These are phyloP conservation scores for Penicillium sp. DNA, from an alignment of 2,329 filamentous ascomycete genomes.

Conservation along the genomic window DNA sequence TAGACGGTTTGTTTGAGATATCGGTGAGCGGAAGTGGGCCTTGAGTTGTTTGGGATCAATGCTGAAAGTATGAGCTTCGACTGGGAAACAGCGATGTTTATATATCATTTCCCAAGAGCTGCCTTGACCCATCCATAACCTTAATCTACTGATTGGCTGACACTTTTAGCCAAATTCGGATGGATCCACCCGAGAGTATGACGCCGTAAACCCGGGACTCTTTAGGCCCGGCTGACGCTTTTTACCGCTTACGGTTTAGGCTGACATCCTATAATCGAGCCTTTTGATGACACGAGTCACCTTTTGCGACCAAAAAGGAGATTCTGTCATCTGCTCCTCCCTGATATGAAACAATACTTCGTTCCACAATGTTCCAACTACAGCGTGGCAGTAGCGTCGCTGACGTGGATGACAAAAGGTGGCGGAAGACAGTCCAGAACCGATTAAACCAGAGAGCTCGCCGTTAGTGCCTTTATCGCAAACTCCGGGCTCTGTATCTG, in stretches of 20 bases:
- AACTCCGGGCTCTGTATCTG: too few relatives aligned
- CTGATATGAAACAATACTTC: not conserved
- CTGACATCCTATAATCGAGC: constrained; percentile 31
- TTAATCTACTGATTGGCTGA: not conserved
- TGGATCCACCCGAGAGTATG: not conserved
- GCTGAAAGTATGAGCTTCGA: not conserved
- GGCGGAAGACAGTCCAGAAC: constrained; percentile 15
- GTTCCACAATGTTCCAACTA: not conserved
- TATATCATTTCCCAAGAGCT: not conserved
- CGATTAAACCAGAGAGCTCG: constrained; percentile 12
- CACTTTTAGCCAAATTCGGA: not conserved
- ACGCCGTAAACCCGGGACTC: too few relatives aligned
- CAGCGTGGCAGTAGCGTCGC: too few relatives aligned
- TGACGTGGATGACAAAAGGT: constrained; percentile 34
- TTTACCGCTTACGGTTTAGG: constrained; percentile 30
- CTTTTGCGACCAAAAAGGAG: too few relatives aligned
- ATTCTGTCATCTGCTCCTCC: too few relatives aligned
- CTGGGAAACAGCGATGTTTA: constrained; percentile 14
- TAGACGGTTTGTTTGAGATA: not conserved
- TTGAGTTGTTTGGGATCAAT: not conserved
- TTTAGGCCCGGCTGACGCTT: too few relatives aligned
- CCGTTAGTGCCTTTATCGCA: too few relatives aligned
- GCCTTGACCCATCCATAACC: not conserved
- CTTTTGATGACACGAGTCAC: too few relatives aligned
- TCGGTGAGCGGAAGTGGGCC: not conserved